Evolutionary conservation across 345 rosid species (phyloP), one percentile per base, ranked within the genome.

Genomic region (Aethionema arabicum): DNA sequence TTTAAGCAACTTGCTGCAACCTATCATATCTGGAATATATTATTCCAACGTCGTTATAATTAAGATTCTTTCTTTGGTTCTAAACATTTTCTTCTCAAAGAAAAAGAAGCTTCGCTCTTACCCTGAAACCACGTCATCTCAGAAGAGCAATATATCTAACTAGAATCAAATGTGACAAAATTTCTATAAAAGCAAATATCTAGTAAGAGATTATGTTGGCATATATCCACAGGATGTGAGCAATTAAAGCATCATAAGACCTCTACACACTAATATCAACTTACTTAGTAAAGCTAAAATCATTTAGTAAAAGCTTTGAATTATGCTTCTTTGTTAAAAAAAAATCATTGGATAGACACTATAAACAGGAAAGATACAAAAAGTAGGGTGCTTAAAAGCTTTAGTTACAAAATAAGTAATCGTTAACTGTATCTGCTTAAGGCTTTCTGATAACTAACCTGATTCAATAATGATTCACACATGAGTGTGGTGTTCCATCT

Each of bases 1-100:
- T 63, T 11, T 45, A 53, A 39, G 59, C 96, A 78, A 85, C 80
- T 88, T 83, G 86, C 80, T 83, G 86, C 80, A 68, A 56, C 54
- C 67, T 59, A 63, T 61, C 27, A 65, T 56, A 73, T 72, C 39
- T 69, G 69, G 59, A 52, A 60, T 72, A 72, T 74, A 76, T 73
- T 72, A 60, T 73, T 40, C 72, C 76, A 67, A 83, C 78, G 50
- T 32, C 74, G 61, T 73, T 69, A 55, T 60, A 59, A 73, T 74
- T 75, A 58, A 37, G 79, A 82, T 72, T 58, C 84, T 65, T 58
- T 41, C 46, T 13, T 39, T 49, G 44, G 43, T 76, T 72, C 27
- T 66, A 58, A 66, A 70, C 27, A 52, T 59, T 74, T 67, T 36
- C 66, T 74, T 70, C 73, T 73, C 29, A 63, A 63, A 76, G 67